A percentile compares a stretch with the other conserved stretches of the same genome.
These are phyloP conservation scores for Cryptococcus maquisensis DNA, from an alignment of 1,284 basidiomycete species.

Conservation along the genomic window DNA sequence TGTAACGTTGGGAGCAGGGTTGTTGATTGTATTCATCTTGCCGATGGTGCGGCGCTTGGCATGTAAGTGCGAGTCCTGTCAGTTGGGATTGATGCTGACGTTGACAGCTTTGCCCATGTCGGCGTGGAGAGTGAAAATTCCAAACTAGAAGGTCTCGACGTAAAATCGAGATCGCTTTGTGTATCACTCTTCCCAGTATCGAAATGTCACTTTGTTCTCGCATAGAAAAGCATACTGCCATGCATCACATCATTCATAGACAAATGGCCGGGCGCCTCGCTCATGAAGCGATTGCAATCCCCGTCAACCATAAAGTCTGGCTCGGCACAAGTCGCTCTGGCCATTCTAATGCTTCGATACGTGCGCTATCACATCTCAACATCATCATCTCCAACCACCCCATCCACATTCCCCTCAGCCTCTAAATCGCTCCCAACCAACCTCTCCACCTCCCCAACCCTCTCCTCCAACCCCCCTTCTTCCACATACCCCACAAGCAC, in stretches of 20 bases:
- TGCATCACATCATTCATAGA: background rate
- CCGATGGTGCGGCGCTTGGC: slow-evolving; percentile 82
- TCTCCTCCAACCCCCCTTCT: slow-evolving; percentile 29
- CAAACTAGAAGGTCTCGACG: slow-evolving; percentile 16
- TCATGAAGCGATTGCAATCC: no score
- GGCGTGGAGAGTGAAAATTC: slow-evolving; percentile 48
- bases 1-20: slow-evolving; percentile 65
- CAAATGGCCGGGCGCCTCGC: no score
- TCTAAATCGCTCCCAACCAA: slow-evolving; percentile 28
- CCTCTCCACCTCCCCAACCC: slow-evolving; percentile 30
- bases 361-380: slow-evolving; percentile 4
- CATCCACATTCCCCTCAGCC: slow-evolving; percentile 3
- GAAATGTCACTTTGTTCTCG: no score
- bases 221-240: background rate
- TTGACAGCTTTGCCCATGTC: slow-evolving; percentile 39
- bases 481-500: slow-evolving; percentile 29
- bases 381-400: slow-evolving; percentile 11
- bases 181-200: no score
- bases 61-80: slow-evolving; percentile 55
- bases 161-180: background rate
- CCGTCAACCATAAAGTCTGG: no score
- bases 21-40: slow-evolving; percentile 72
- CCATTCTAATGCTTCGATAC: no score
- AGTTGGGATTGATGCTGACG: slow-evolving; percentile 2
- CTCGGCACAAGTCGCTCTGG: no score